Evolutionary conservation across 441 rosid genomes (phyloP), one percentile per base, ranked within the genome.

Genomic region (Pelargonium australe): DNA sequence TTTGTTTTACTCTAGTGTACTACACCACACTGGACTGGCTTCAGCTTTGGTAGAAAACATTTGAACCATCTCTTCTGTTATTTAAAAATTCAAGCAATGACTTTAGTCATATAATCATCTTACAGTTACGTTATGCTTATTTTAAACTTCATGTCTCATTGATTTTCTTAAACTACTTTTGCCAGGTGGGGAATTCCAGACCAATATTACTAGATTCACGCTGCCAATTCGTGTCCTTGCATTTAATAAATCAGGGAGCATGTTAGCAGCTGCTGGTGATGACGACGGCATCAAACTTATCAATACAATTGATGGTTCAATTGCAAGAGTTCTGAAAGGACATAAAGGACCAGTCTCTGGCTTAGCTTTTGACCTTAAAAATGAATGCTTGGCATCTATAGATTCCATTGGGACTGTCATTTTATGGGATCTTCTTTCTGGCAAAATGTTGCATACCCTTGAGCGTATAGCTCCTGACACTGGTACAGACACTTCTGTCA

Each of bases 191-290:
- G 99, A 89, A 64, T 91, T 94, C 82, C 92, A 88, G 77, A 91
- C 92, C 49, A 94, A 91, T 70, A 76, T 91, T 60, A 94, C 99
- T 2, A 84, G 99, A 73, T 91, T 94, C 80, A 94, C 97, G 0
- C 83, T 94, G 57, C 99, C 97, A n/a, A 87, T 94, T 74, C 94
- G 96, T 37, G 83, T 75, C 4, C 96, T 94, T 72, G 87, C 91
- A 57, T 94, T 91, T 68, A 91, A 88, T 71, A 85, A 84, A 70
- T 89, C 97, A 0, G 96, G 97, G 51, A 91, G 91, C 83, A 75
- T 94, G 83, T 72, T 94, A 69, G 99, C 95, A 14, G 94, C 99
- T 28, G 96, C 96, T 58, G 99, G 99, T 64, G 99, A 94, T 75
- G 99, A 91, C 63, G 99, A 94, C 72, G 99, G 97, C 37, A 85